Conservation (phyloP, 2,329 filamentous ascomycete species). For the Epichloe gansuensis region DNA sequence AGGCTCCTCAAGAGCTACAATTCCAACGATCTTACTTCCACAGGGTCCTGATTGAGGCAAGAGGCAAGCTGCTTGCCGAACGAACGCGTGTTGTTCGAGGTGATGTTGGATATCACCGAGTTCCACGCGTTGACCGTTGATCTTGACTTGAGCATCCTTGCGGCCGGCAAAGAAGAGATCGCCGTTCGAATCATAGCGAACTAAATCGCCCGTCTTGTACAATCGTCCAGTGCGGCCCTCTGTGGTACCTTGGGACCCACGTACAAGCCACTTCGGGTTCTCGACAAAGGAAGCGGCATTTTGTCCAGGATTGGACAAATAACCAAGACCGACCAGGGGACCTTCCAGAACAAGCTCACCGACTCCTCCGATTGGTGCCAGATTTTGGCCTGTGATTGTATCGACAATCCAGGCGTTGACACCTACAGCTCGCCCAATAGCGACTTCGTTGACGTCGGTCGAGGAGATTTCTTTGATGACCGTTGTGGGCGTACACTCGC, state of each 20-base stretch:
- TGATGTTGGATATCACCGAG: constrained; percentile 18
- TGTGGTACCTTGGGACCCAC: constrained; percentile 8
- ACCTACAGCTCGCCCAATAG: neutral
- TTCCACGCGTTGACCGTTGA: constrained; percentile 38
- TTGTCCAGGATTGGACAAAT: constrained; percentile 26
- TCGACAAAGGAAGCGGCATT: constrained; percentile 29
- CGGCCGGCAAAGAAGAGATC: constrained; percentile 21
- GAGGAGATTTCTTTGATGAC: neutral
- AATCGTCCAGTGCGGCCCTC: constrained; percentile 11
- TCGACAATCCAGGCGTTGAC: constrained; percentile 18
- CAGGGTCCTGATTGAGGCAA: neutral
- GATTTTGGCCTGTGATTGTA: constrained; percentile 11
- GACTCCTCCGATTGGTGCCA: constrained; percentile 15
- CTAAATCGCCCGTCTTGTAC: constrained; percentile 23
- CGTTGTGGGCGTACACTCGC: constrained; percentile 8
- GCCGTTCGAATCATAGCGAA: constrained; percentile 16
- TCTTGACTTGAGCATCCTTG: constrained; percentile 37
- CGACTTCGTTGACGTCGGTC: neutral
- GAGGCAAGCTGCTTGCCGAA: neutral
- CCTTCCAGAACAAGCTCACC: constrained; percentile 27
- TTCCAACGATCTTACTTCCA: neutral
- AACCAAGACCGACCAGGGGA: constrained; percentile 35
- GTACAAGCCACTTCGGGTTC: constrained; percentile 27
- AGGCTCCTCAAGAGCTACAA: too few relatives aligned
- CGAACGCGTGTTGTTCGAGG: neutral